phyloP scores from a whole-genome alignment of 1,284 basidiomycete genomes.

The Leccinum subrobustum region DNA sequence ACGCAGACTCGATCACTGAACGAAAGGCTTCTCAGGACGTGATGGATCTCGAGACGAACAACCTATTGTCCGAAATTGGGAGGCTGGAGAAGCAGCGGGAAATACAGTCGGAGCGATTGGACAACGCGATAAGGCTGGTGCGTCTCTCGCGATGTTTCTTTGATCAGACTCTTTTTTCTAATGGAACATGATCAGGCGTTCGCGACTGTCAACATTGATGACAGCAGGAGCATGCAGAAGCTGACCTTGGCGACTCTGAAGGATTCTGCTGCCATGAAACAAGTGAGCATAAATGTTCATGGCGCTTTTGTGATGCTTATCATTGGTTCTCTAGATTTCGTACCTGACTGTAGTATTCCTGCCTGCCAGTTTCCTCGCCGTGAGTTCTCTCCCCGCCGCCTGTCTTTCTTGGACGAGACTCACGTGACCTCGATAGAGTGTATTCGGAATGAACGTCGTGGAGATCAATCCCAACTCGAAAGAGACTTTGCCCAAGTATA shows the following conservation, averaged over 20 bases:
- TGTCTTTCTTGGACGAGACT: conserved; percentile 15
- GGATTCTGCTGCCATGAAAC: conserved; percentile 53
- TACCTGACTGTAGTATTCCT: conserved; percentile 34
- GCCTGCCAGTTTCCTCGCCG: conserved; percentile 26
- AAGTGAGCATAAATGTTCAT: conserved; percentile 18
- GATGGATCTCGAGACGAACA: conserved; percentile 43
- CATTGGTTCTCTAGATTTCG: conserved; percentile 23
- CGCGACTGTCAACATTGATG: conserved; percentile 48
- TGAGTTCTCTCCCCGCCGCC: neutral
- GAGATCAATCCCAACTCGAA: conserved; percentile 34
- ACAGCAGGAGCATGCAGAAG: conserved; percentile 44
- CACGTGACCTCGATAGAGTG: conserved; percentile 21
- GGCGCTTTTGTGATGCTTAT: neutral
- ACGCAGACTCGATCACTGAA: conserved; percentile 19
- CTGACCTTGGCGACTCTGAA: conserved; percentile 47
- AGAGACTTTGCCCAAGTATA: conserved; percentile 41
- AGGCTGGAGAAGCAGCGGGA: conserved; percentile 42
- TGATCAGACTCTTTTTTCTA: neutral
- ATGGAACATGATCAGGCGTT: conserved; percentile 39
- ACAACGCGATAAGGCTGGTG: conserved; percentile 52
- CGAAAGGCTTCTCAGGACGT: conserved; percentile 23
- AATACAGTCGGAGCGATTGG: conserved; percentile 46
- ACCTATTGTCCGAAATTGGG: conserved; percentile 44
- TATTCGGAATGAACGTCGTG: conserved; percentile 42
- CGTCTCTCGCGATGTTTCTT: conserved; percentile 3